These are phyloP conservation scores for Pythium periplocum DNA, from an alignment of 352 stramenopile species.

Conservation along the genomic window DNA sequence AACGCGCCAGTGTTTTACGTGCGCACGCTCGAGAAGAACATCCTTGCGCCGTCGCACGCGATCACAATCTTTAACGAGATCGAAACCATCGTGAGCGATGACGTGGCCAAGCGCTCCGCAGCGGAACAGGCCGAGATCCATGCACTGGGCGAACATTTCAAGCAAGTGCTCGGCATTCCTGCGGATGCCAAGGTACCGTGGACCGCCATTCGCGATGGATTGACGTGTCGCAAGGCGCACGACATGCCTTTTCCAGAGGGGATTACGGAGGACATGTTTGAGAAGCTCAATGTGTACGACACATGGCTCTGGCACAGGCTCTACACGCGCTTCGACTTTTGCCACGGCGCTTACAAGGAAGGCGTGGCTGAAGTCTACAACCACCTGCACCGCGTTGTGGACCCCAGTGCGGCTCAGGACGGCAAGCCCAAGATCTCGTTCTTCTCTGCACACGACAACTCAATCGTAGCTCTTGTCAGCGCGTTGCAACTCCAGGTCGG, in stretches of 20 bases:
- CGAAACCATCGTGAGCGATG: slow-evolving; percentile 51
- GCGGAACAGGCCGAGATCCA: slow-evolving; percentile 15
- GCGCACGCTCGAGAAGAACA: slow-evolving; percentile 60
- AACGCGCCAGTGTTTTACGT: slow-evolving; percentile 39
- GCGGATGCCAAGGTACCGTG: slow-evolving; percentile 48
- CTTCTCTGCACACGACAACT: slow-evolving; percentile 84
- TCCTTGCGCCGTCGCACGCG: slow-evolving; percentile 51
- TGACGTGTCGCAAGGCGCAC: slow-evolving; percentile 65
- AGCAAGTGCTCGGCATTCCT: slow-evolving; percentile 34
- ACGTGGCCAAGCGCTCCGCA: slow-evolving; percentile 28
- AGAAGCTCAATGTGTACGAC: slow-evolving; percentile 58
- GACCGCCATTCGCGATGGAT: slow-evolving; percentile 62
- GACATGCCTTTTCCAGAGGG: slow-evolving; percentile 57
- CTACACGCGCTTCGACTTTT: slow-evolving; percentile 59
- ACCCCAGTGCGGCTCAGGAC: slow-evolving; percentile 15
- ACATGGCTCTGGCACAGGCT: slow-evolving; percentile 79
- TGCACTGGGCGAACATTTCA: slow-evolving; percentile 14
- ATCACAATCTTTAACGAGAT: slow-evolving; percentile 72
- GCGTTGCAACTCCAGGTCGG: slow-evolving; percentile 65
- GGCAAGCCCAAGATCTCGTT: slow-evolving; percentile 53
- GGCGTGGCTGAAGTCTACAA: slow-evolving; percentile 54
- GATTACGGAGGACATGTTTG: slow-evolving; percentile 54
- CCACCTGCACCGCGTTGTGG: slow-evolving; percentile 42
- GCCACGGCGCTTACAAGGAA: slow-evolving; percentile 52
- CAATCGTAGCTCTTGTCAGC: slow-evolving; percentile 69